Evolutionary conservation across 2,329 filamentous ascomycete genomes (phyloP).

Genomic region (Cercospora zeina): DNA sequence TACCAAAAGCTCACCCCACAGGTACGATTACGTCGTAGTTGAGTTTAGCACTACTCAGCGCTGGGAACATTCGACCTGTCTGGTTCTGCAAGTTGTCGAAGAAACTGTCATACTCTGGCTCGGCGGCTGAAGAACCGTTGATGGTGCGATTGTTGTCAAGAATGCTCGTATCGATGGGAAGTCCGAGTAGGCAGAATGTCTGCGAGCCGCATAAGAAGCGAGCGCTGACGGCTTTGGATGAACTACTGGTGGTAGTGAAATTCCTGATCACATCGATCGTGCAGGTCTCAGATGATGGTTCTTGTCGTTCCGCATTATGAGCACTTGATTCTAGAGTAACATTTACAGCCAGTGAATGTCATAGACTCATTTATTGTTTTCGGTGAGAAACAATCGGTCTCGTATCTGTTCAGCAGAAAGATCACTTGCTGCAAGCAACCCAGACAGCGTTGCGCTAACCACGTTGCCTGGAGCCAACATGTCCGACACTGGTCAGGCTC

Average conservation of each 20-base stretch:
- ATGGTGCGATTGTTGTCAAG: constrained; percentile 24
- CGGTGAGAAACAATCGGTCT: neutral
- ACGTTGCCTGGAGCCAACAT: too few relatives aligned
- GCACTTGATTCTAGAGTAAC: too few relatives aligned
- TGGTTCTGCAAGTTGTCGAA: constrained; percentile 19
- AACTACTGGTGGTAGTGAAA: neutral
- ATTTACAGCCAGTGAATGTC: too few relatives aligned
- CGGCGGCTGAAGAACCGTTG: constrained; percentile 23
- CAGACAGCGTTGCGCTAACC: too few relatives aligned
- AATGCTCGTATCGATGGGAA: constrained; percentile 11
- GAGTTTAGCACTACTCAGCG: constrained; percentile 14
- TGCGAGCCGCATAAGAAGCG: neutral
- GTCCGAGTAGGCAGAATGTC: neutral
- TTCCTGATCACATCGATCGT: neutral
- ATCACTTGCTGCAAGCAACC: too few relatives aligned
- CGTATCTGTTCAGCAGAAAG: too few relatives aligned
- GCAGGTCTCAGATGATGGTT: neutral
- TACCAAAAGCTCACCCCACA: neutral
- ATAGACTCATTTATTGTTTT: too few relatives aligned
- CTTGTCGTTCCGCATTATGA: too few relatives aligned
- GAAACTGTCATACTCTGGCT: constrained; percentile 22
- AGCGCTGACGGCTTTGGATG: neutral
- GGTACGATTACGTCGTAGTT: constrained; percentile 2
- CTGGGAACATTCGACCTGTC: constrained; percentile 19
- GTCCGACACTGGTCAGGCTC: too few relatives aligned